A percentile compares a stretch with the other conserved stretches of the same genome.
Evolutionary conservation across 495 filamentous ascomycete species (phyloP).

Genomic region (Podospora pseudoanserina): DNA sequence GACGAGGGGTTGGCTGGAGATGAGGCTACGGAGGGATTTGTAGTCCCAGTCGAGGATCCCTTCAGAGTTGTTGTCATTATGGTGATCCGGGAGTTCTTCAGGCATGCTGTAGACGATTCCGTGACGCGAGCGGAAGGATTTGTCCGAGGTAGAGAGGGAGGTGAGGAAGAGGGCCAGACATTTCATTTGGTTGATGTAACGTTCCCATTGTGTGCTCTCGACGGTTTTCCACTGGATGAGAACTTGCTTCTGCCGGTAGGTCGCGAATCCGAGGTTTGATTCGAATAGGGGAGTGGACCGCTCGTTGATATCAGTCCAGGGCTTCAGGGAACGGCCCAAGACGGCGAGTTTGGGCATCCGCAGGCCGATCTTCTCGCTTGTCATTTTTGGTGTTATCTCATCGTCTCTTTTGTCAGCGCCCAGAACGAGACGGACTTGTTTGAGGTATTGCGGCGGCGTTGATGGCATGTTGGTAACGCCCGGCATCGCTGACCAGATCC

Average conservation of each 20-base stretch:
- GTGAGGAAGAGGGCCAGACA: constrained; percentile 20
- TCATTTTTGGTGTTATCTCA: constrained; percentile 10
- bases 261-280: neutral
- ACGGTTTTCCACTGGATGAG: constrained; percentile 26
- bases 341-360: constrained; percentile 11
- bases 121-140: constrained; percentile 18
- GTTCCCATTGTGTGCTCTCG: constrained; percentile 15
- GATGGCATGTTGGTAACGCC: neutral
- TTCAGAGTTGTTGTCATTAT: neutral
- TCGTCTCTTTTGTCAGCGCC: neutral
- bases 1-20: neutral
- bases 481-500: neutral
- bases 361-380: neutral
- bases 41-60: neutral
- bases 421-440: neutral
- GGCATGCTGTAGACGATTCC: constrained; percentile 15
- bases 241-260: neutral
- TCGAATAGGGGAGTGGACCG: constrained; percentile 3
- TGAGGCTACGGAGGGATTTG: neutral
- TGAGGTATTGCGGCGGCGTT: neutral
- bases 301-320: constrained; percentile 3
- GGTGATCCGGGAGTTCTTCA: neutral
- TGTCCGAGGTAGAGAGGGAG: constrained; percentile 10
- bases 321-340: neutral
- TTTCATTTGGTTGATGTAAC: constrained; percentile 16